Percentiles rank a stretch among this genome's conserved stretches.
These are phyloP conservation scores for Candida verbasci DNA, from an alignment of 805 yeast species.

Conservation along the genomic window DNA sequence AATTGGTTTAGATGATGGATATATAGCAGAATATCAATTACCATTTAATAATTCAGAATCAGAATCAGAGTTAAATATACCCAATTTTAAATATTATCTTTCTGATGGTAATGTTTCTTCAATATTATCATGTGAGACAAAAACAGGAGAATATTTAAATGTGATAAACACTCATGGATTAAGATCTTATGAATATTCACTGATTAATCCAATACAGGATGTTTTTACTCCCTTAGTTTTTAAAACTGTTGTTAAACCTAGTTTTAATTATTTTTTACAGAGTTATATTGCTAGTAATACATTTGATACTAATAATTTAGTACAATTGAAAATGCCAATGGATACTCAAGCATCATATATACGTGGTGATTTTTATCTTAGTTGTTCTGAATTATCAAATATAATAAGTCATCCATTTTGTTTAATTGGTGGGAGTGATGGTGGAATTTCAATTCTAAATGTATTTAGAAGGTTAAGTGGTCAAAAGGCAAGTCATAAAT, in stretches of 20 bases:
- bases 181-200: constrained; percentile 19
- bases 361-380: constrained; percentile 27
- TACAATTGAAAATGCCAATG: background rate
- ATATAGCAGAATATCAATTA: constrained; percentile 52
- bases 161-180: constrained; percentile 28
- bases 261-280: constrained; percentile 24
- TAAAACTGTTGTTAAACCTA: constrained; percentile 22
- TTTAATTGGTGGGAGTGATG: constrained; percentile 29
- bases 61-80: constrained; percentile 17
- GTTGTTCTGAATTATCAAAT: constrained; percentile 25
- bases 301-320: constrained; percentile 17
- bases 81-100: constrained; percentile 29
- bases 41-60: constrained; percentile 17
- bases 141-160: constrained; percentile 15
- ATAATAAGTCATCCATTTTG: constrained; percentile 35
- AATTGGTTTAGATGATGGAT: constrained; percentile 59
- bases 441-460: constrained; percentile 34
- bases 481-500: constrained; percentile 28
- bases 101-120: constrained; percentile 29
- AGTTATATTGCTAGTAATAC: constrained; percentile 22
- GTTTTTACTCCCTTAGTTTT: constrained; percentile 22
- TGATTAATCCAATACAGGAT: constrained; percentile 23
- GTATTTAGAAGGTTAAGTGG: constrained; percentile 33
- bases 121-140: constrained; percentile 22
- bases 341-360: background rate